Conservation (phyloP, 768 basidiomycete species). For the Termitomyces eurrhizus region DNA sequence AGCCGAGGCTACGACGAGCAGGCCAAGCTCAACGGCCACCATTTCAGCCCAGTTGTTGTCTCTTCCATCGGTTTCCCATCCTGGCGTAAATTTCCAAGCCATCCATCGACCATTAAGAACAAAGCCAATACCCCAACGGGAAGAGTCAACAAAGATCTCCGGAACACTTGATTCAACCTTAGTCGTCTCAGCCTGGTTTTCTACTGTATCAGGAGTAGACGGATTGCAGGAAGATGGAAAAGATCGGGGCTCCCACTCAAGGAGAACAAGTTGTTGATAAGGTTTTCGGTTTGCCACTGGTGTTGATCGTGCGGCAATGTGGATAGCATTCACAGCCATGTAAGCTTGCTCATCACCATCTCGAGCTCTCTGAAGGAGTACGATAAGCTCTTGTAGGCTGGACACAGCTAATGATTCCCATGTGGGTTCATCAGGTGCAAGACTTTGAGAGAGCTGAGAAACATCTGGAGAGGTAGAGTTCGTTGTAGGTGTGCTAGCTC, state of each 20-base stretch:
- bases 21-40: conserved; percentile 38
- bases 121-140: conserved; percentile 39
- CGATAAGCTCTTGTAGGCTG: not conserved
- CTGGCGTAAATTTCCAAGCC: conserved; percentile 32
- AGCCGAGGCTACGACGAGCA: conserved; percentile 25
- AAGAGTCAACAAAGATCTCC: conserved; percentile 38
- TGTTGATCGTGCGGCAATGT: not conserved
- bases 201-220: not conserved
- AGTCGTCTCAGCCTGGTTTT: no score
- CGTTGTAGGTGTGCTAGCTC: not conserved
- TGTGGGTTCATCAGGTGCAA: not conserved
- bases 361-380: not conserved
- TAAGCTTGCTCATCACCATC: conserved; percentile 1
- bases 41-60: conserved; percentile 44
- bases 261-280: not conserved
- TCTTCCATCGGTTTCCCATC: conserved; percentile 24
- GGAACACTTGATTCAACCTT: not conserved
- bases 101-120: conserved; percentile 29
- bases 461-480: not conserved
- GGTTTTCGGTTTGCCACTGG: not conserved
- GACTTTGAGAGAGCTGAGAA: not conserved
- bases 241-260: not conserved
- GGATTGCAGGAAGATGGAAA: not conserved
- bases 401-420: not conserved
- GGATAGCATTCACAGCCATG: not conserved